Evolutionary conservation across 345 rosid species (phyloP).

Genomic region (Eucalyptus albens): DNA sequence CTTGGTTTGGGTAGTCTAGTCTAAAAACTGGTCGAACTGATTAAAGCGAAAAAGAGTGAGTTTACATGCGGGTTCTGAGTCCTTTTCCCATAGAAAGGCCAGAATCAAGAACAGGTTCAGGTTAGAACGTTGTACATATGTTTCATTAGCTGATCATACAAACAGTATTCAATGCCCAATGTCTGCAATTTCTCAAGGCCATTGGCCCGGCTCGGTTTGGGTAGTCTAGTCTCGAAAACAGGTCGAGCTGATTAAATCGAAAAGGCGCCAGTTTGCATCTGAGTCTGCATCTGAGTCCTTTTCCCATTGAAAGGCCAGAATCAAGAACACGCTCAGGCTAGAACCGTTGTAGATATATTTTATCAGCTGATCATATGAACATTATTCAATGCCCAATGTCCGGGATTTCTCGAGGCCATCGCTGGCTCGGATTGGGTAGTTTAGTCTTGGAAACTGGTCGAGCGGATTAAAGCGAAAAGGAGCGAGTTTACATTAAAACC

Average conservation of each 20-base stretch:
- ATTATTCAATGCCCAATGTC: neutral
- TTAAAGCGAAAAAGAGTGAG: rapidly evolving
- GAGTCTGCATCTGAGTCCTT: slow-evolving; percentile 33
- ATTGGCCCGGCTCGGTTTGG: neutral
- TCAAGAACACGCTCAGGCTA: neutral
- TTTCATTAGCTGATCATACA: neutral
- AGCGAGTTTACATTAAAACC: neutral
- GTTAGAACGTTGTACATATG: neutral
- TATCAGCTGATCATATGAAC: neutral
- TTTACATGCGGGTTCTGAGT: slow-evolving; percentile 14
- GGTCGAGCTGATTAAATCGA: neutral
- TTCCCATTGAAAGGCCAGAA: slow-evolving; percentile 15
- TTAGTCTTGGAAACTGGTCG: neutral
- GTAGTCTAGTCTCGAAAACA: neutral
- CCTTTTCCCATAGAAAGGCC: slow-evolving; percentile 27
- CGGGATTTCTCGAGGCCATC: neutral
- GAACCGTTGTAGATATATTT: neutral
- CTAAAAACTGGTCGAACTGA: rapidly evolving
- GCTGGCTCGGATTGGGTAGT: neutral
- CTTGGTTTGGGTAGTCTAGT: neutral
- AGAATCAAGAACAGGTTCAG: neutral
- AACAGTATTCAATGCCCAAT: neutral
- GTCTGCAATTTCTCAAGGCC: neutral
- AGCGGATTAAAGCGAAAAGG: neutral
- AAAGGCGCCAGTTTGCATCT: neutral